Evolutionary conservation across 1,284 basidiomycete species (phyloP), one percentile per base, ranked within the genome.

Genomic region (Sanghuangporus baumii): DNA sequence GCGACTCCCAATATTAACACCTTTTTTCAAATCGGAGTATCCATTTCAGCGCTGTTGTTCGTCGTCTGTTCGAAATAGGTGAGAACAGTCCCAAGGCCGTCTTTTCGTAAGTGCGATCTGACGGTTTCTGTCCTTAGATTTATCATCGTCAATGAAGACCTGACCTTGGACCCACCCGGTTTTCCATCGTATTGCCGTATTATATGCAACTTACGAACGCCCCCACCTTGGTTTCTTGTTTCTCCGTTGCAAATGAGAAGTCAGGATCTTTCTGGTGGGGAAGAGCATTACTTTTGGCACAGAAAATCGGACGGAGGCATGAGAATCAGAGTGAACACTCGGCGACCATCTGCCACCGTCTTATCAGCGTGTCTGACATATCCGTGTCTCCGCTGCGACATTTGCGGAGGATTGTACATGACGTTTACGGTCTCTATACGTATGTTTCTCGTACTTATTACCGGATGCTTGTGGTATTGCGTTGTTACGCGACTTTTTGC

Each of bases 151-250:
- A 54, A 34, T 31, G 9, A 31, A 54, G 47, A 11, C 3, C 18
- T 48, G n/a, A 48, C 23, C 47, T 20, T 48, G 9, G 9, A 23
- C 47, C 1, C n/a, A 20, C n/a, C n/a, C 20, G 47, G 16, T 14
- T 16, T 48, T 14, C 47, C 14, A 48, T 48, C 16, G n/a, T 48
- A 9, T 48, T 23, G 14, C 47, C 16, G 11, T 36, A 18, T 36
- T 6, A 31, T 37, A 31, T 31, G 26, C 0, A 31, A 31, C 18
- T 37, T 37, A n/a, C 52, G 31, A 11, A 18, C 16, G 9, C 16
- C 36, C 52, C 47, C 34, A 54, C 52, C 52, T 54, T 54, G 52
- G 52, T 54, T 54, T 36, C 52, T 54, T 54, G 52, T 36, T 26
- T 18, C 52, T n/a, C 52, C 50, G 8, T 48, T 16, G 9, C 7